Percentiles rank a stretch among this genome's conserved stretches.
phyloP scores from a whole-genome alignment of 352 stramenopile genomes.

The Aphanomyces astaci region DNA sequence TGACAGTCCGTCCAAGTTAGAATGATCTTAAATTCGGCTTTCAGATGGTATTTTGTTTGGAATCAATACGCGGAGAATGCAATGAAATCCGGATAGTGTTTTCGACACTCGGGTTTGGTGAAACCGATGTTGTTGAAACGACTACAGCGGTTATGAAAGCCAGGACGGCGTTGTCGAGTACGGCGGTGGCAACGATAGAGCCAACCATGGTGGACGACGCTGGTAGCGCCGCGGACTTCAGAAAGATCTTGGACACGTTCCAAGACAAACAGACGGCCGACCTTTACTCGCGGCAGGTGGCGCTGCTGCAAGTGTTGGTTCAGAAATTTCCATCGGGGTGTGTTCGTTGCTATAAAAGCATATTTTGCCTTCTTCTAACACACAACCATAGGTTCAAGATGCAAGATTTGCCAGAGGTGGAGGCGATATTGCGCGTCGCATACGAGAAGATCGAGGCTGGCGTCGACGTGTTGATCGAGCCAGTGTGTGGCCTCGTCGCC shows the following conservation, averaged over 20 bases:
- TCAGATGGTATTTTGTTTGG: no score
- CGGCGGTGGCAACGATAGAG: neutral
- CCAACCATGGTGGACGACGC: neutral
- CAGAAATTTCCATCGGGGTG: constrained; percentile 64
- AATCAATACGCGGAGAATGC: no score
- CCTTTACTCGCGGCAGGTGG: constrained; percentile 58
- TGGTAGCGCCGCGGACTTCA: neutral
- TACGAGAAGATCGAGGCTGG: constrained; percentile 25
- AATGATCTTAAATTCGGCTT: no score
- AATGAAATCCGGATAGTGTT: neutral
- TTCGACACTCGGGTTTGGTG: no score
- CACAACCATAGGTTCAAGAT: constrained; percentile 50
- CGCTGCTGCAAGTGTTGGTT: constrained; percentile 67
- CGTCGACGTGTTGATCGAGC: neutral
- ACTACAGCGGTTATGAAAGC: constrained; percentile 4
- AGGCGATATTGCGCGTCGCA: constrained; percentile 47
- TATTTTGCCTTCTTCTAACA: neutral
- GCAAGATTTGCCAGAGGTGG: constrained; percentile 49
- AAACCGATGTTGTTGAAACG: no score
- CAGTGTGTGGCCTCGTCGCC: neutral
- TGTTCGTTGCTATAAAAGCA: neutral
- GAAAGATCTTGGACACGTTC: constrained; percentile 19
- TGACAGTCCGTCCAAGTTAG: no score
- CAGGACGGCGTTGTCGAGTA: no score
- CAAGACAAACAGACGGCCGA: constrained; percentile 39